A percentile compares a stretch with the other conserved stretches of the same genome.
Conservation (phyloP, 352 stramenopile genomes). For the Phytophthora hybrid region DNA sequence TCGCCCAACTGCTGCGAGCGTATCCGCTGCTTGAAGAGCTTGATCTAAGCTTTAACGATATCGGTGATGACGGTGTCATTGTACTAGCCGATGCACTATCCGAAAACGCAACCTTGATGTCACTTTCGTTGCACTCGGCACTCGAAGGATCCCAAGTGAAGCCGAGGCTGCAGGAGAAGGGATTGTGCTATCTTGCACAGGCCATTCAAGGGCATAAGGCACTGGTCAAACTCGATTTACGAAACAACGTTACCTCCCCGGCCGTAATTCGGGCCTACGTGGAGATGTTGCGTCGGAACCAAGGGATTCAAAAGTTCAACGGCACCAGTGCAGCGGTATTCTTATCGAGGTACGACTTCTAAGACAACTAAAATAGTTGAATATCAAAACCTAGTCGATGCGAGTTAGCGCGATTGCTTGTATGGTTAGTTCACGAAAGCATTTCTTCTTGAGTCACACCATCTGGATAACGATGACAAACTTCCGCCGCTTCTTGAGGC, state of each 20-base stretch:
- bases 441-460: constrained; percentile 17
- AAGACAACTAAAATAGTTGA: background rate
- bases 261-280: constrained; percentile 45
- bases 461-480: constrained; percentile 4
- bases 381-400: background rate
- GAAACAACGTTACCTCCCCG: constrained; percentile 53
- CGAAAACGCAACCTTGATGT: constrained; percentile 55
- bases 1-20: constrained; percentile 48
- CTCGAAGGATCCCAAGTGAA: constrained; percentile 45
- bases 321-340: constrained; percentile 58
- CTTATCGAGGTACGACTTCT: constrained; percentile 51
- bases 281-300: constrained; percentile 53
- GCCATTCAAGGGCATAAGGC: constrained; percentile 49
- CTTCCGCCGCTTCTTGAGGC: constrained; percentile 13
- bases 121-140: constrained; percentile 58
- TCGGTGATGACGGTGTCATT: constrained; percentile 58
- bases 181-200: constrained; percentile 44
- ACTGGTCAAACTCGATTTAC: constrained; percentile 58
- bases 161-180: constrained; percentile 50
- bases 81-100: constrained; percentile 53
- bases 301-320: constrained; percentile 66
- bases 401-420: no score
- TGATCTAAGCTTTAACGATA: constrained; percentile 81
- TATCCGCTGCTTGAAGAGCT: constrained; percentile 53
- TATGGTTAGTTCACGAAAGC: background rate